phyloP scores from a whole-genome alignment of 495 filamentous ascomycete genomes.

The Haplographium delicatum region DNA sequence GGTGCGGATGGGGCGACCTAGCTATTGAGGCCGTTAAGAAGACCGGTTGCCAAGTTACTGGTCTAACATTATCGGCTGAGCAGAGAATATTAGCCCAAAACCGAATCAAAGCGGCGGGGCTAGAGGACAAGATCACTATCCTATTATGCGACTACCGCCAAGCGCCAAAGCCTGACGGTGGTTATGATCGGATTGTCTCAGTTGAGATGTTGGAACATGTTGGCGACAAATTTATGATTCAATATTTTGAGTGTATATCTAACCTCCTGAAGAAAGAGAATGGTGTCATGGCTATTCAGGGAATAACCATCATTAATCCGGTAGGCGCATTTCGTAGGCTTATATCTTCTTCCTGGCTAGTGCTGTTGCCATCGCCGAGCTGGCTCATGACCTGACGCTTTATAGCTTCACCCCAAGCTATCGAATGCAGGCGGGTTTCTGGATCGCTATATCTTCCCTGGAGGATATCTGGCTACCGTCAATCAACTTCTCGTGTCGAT shows the following conservation, averaged over 20 bases:
- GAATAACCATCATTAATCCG: neutral
- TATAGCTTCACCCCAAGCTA: neutral
- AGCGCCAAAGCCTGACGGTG: neutral
- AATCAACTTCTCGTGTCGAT: neutral
- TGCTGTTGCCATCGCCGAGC: neutral
- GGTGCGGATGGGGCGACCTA: slow-evolving; percentile 2
- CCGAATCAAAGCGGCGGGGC: slow-evolving; percentile 1
- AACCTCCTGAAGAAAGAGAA: neutral
- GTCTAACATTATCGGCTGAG: slow-evolving; percentile 1
- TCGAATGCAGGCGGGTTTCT: neutral
- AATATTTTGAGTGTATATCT: slow-evolving; percentile 1
- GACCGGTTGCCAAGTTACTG: slow-evolving; percentile 3
- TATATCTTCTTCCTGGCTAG: neutral
- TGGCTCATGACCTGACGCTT: neutral
- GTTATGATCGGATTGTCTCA: slow-evolving; percentile 53
- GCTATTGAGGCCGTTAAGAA: slow-evolving; percentile 3
- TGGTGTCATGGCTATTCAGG: neutral
- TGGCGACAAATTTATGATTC: neutral
- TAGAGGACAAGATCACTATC: neutral
- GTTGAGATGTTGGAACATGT: slow-evolving; percentile 12
- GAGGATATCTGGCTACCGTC: neutral
- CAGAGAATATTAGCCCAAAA: neutral
- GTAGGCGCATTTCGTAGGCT: neutral
- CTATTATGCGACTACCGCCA: neutral
- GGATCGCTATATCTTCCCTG: slow-evolving; percentile 4